Conservation (phyloP, 257 asterid genomes). For the Linaria vulgaris region DNA sequence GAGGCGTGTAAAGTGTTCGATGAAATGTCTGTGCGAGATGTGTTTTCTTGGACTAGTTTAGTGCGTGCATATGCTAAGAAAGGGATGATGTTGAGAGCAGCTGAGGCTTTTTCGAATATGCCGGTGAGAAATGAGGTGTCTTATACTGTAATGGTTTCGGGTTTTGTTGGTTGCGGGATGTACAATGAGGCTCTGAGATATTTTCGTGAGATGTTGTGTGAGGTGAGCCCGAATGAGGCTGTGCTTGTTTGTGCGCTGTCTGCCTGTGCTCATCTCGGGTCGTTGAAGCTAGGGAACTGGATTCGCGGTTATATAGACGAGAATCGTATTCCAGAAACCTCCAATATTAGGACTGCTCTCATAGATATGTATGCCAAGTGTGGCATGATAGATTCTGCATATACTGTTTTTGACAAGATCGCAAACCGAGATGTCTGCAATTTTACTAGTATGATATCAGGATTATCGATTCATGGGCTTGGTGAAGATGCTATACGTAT, state of each 20-base stretch:
- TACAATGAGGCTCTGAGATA: constrained; percentile 48
- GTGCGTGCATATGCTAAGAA: constrained; percentile 55
- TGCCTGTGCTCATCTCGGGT: constrained; percentile 83
- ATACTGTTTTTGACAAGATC: constrained; percentile 43
- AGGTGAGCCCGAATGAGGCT: constrained; percentile 67
- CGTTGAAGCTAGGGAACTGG: constrained; percentile 66
- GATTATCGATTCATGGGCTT: constrained; percentile 66
- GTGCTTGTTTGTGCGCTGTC: constrained; percentile 76
- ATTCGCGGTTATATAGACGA: constrained; percentile 47
- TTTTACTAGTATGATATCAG: constrained; percentile 72
- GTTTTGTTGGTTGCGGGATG: constrained; percentile 51
- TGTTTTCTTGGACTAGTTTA: constrained; percentile 75
- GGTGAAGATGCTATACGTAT: constrained; percentile 51
- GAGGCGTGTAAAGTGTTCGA: constrained; percentile 57
- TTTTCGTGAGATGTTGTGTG: constrained; percentile 48
- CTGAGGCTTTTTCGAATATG: constrained; percentile 46
- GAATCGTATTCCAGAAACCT: constrained; percentile 29
- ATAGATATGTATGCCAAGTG: constrained; percentile 88
- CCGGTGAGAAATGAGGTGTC: constrained; percentile 71
- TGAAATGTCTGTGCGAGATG: constrained; percentile 61
- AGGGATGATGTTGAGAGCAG: constrained; percentile 51
- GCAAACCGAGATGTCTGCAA: constrained; percentile 46
- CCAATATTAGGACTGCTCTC: constrained; percentile 61
- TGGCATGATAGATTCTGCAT: constrained; percentile 60
- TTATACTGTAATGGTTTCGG: constrained; percentile 75